Conservation (phyloP, 495 filamentous ascomycete species). For the Aspergillus sparsus region DNA sequence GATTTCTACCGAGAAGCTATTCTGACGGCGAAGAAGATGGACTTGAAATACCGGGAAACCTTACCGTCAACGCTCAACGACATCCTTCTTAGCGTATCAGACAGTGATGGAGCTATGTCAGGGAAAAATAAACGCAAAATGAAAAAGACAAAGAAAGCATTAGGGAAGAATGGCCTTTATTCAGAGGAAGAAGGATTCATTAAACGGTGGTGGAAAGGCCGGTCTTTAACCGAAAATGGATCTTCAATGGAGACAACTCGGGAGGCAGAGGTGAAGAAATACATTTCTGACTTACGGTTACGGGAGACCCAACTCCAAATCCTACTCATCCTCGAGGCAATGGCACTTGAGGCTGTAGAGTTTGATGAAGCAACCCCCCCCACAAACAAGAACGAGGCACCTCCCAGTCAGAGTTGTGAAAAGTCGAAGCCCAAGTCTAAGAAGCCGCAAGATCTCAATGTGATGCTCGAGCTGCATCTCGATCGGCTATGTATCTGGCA, state of each 20-base stretch:
- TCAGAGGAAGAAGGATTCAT: slow-evolving; percentile 73
- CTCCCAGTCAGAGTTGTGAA: slow-evolving; percentile 39
- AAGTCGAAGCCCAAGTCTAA: slow-evolving; percentile 43
- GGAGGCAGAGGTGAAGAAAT: slow-evolving; percentile 56
- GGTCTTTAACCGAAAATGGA: slow-evolving; percentile 42
- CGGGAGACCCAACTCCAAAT: slow-evolving; percentile 89
- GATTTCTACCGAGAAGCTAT: slow-evolving; percentile 71
- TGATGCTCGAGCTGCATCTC: slow-evolving; percentile 79
- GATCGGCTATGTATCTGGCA: slow-evolving; percentile 97
- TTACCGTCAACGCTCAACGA: slow-evolving; percentile 67
- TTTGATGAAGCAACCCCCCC: slow-evolving; percentile 35
- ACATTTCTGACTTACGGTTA: slow-evolving; percentile 65
- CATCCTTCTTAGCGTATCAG: slow-evolving; percentile 62
- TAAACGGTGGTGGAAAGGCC: slow-evolving; percentile 73
- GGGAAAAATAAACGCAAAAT: slow-evolving; percentile 58
- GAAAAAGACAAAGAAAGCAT: slow-evolving; percentile 61
- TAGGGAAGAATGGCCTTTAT: slow-evolving; percentile 77
- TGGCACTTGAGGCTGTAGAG: slow-evolving; percentile 63
- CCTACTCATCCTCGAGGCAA: slow-evolving; percentile 83
- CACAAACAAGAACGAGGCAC: slow-evolving; percentile 26
- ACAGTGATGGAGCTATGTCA: slow-evolving; percentile 49
- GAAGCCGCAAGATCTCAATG: slow-evolving; percentile 56
- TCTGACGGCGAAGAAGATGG: slow-evolving; percentile 71
- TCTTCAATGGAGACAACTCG: slow-evolving; percentile 41
- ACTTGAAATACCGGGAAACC: slow-evolving; percentile 83